phyloP scores from a whole-genome alignment of 2,329 filamentous ascomycete genomes.

The Cercospora janseana region DNA sequence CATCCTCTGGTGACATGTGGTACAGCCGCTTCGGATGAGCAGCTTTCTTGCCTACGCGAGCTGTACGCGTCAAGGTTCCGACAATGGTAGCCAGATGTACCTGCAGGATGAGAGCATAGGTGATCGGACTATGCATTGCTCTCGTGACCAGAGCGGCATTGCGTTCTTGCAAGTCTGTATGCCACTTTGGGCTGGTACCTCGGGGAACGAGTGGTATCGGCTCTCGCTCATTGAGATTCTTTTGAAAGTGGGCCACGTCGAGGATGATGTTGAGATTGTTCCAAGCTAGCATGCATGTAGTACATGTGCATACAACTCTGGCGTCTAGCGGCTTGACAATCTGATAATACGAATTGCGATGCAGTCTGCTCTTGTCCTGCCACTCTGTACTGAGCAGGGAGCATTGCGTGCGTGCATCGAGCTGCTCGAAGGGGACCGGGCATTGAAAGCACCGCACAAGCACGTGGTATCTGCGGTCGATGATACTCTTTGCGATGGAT shows the following conservation, averaged over 20 bases:
- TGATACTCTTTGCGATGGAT: constrained; percentile 47
- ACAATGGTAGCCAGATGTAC: constrained; percentile 50
- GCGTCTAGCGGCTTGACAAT: constrained; percentile 52
- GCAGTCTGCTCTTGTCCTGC: constrained; percentile 47
- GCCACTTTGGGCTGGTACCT: constrained; percentile 52
- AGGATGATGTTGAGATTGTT: constrained; percentile 55
- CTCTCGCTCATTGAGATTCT: constrained; percentile 50
- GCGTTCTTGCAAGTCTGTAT: constrained; percentile 44
- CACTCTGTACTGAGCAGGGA: constrained; percentile 45
- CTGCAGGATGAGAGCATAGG: constrained; percentile 52
- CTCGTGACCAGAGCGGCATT: constrained; percentile 49
- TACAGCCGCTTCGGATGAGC: constrained; percentile 39
- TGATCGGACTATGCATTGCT: constrained; percentile 50
- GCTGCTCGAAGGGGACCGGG: constrained; percentile 48
- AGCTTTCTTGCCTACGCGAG: constrained; percentile 19
- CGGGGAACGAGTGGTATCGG: constrained; percentile 55
- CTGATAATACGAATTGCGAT: constrained; percentile 55
- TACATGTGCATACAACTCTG: constrained; percentile 54
- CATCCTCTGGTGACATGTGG: constrained; percentile 49
- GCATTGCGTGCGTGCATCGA: constrained; percentile 28
- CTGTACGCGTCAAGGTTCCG: constrained; percentile 46
- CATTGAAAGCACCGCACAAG: constrained; percentile 54
- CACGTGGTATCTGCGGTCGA: constrained; percentile 50
- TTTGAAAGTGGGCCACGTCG: constrained; percentile 59
- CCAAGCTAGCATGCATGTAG: constrained; percentile 58